Evolutionary conservation across 2,329 filamentous ascomycete species (phyloP), one percentile per base, ranked within the genome.

Genomic region (Byssothecium circinans): DNA sequence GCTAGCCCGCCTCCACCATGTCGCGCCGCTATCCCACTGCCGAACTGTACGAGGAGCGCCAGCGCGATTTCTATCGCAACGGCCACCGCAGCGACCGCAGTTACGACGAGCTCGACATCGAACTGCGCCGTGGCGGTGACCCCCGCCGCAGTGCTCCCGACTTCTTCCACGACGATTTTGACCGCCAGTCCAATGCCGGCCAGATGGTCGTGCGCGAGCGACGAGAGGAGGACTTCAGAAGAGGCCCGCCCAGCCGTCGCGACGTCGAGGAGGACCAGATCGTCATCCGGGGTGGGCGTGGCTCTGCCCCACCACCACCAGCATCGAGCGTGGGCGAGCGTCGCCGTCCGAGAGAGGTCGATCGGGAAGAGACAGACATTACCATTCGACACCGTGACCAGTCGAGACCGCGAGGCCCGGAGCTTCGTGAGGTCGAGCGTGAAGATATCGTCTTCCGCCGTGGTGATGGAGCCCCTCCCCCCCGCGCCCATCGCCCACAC

Each of bases 31-130:
- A 76, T 55, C 72, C 71, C 27, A 71, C 73, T 27, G 70, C 75
- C 47, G 74, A 77, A 59, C 65, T 74, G 56, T 77, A 77, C 57
- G 75, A 77, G 42, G 75, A 78, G 58, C 72, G 74, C 44, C 73
- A 78, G 58, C 70, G 76, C 52, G 77, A 79, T 54, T 75, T 78
- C 54, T 76, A 77, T 52, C 70, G 72, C 57, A 72, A 67, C 49
- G 65, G 67, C 52, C 61, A 62, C 52, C 70, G 69, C 58, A 67
- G 59, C 55, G 59, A 65, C 12, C 72, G 70, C 59, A 74, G 75
- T 57, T 78, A 78, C 54, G 75, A 78, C 23, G 77, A 79, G 41
- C 66, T 78, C 36, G 78, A 81, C 47, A 50, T 78, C 35, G 78
- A 81, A 54, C 69, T 78, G 45, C 60, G 66, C 56, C 58, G 62